Conservation (phyloP, 805 yeast genomes). For the Ogataea pini region DNA sequence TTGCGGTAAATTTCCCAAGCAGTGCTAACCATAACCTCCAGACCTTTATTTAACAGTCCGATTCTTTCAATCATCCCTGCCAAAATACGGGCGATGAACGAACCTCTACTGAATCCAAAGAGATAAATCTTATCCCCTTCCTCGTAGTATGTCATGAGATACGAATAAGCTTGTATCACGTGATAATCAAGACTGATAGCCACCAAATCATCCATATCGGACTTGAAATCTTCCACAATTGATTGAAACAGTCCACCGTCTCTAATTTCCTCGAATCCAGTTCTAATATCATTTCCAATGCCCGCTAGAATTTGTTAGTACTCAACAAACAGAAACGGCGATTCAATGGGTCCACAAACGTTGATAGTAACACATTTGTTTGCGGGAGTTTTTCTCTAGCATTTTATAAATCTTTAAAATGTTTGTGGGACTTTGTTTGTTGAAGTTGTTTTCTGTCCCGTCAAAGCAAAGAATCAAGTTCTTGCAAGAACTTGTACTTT, state of each 20-base stretch:
- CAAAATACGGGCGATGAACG: conserved; percentile 62
- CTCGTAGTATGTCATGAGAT: conserved; percentile 48
- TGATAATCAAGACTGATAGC: conserved; percentile 59
- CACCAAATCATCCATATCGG: conserved; percentile 35
- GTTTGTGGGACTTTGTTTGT: conserved; percentile 54
- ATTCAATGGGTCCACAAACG: too few relatives aligned
- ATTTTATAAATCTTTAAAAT: conserved; percentile 53
- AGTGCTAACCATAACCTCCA: conserved; percentile 54
- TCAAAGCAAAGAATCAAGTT: conserved; percentile 60
- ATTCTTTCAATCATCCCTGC: conserved; percentile 66
- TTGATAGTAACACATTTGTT: conserved; percentile 62
- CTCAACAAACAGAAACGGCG: too few relatives aligned
- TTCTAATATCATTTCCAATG: conserved; percentile 53
- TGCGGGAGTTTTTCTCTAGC: conserved; percentile 45
- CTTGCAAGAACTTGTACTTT: conserved; percentile 26
- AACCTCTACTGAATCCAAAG: conserved; percentile 66
- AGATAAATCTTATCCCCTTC: conserved; percentile 53
- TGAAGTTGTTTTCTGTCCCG: conserved; percentile 63
- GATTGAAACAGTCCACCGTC: conserved; percentile 24
- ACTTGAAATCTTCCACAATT: conserved; percentile 13
- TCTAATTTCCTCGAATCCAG: conserved; percentile 35
- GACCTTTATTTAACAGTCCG: conserved; percentile 57
- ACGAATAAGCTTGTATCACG: conserved; percentile 57
- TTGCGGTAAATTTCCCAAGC: conserved; percentile 65
- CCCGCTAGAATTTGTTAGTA: conserved; percentile 48